A percentile compares a stretch with the other conserved stretches of the same genome.
Evolutionary conservation across 2,329 filamentous ascomycete genomes (phyloP).

Genomic region (Botrytis tulipae): DNA sequence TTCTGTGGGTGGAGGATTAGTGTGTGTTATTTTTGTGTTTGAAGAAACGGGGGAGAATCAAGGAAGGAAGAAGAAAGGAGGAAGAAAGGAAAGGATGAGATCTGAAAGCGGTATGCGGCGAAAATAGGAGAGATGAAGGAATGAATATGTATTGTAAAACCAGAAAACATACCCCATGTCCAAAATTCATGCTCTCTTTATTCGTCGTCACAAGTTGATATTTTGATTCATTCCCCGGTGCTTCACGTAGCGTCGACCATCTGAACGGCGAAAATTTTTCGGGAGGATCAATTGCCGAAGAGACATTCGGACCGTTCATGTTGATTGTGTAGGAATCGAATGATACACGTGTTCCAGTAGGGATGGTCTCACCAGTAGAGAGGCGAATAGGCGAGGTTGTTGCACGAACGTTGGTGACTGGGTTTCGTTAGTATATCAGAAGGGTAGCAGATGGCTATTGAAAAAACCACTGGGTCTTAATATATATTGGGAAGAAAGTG

Average conservation of each 20-base stretch:
- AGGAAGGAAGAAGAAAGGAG: no score
- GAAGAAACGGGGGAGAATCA: no score
- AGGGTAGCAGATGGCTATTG: no score
- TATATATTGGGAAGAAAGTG: no score
- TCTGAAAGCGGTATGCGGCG: no score
- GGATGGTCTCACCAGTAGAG: neutral
- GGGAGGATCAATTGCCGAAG: neutral
- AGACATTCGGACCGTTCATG: slow-evolving; percentile 23
- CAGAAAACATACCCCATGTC: neutral
- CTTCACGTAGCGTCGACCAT: neutral
- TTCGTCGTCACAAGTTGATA: neutral
- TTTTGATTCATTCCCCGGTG: slow-evolving; percentile 1
- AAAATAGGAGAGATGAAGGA: no score
- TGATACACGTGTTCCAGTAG: slow-evolving; percentile 28
- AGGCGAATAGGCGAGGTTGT: slow-evolving; percentile 29
- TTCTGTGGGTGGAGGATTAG: no score
- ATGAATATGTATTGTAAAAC: no score
- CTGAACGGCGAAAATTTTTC: neutral
- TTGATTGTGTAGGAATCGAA: slow-evolving; percentile 36
- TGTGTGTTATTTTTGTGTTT: no score
- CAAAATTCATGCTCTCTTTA: neutral
- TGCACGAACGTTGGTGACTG: slow-evolving; percentile 22
- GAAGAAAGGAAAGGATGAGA: no score
- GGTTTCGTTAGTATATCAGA: slow-evolving; percentile 12
- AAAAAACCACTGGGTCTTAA: no score